Conservation (phyloP, 805 yeast species). For the Debaryomyces tyrocola region DNA sequence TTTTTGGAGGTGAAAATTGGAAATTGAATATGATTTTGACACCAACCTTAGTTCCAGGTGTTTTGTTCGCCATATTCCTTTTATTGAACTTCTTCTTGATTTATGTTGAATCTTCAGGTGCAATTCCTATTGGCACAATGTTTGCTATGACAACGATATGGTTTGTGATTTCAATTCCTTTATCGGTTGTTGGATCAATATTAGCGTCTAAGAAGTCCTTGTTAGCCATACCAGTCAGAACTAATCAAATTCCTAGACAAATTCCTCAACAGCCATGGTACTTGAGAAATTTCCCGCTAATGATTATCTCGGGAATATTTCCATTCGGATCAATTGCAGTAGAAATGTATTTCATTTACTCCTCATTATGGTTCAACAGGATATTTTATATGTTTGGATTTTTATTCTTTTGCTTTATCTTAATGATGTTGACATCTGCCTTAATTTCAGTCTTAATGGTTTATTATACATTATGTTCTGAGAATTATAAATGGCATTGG, state of each 20-base stretch:
- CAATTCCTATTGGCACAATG: constrained; percentile 91
- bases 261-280: constrained; percentile 91
- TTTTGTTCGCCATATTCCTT: constrained; percentile 60
- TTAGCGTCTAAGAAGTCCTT: constrained; percentile 65
- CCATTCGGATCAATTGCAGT: constrained; percentile 95
- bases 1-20: constrained; percentile 92
- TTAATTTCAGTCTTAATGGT: constrained; percentile 77
- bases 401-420: constrained; percentile 80
- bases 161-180: constrained; percentile 83
- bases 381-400: constrained; percentile 98
- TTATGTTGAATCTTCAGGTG: constrained; percentile 82
- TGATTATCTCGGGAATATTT: constrained; percentile 82
- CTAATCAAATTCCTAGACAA: constrained; percentile 95
- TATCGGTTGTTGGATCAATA: constrained; percentile 80
- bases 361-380: constrained; percentile 90
- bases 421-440: constrained; percentile 79
- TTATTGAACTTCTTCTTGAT: constrained; percentile 81
- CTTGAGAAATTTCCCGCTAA: constrained; percentile 62
- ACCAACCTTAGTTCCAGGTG: constrained; percentile 84
- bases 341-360: constrained; percentile 88
- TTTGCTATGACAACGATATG: constrained; percentile 77
- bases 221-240: constrained; percentile 74
- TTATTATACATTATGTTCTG: constrained; percentile 83
- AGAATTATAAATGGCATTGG: constrained; percentile 98
- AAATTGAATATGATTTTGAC: constrained; percentile 79